Evolutionary conservation across 805 yeast genomes (phyloP).

Genomic region (Hanseniaspora guilliermondii): DNA sequence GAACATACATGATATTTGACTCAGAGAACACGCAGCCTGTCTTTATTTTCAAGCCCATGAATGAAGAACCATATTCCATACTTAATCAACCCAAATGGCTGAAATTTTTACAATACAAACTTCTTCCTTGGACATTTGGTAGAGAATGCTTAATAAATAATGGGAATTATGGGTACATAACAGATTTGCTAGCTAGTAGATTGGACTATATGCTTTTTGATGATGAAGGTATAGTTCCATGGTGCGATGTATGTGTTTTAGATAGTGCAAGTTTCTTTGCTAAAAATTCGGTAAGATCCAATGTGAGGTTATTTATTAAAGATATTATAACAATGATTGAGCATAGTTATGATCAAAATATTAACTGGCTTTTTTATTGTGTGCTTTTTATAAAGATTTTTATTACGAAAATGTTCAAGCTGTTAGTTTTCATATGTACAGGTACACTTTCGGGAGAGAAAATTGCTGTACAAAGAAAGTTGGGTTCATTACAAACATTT

Average conservation of each 20-base stretch:
- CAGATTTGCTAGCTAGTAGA: slow-evolving; percentile 5
- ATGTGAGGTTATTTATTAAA: neutral
- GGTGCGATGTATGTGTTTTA: slow-evolving; percentile 13
- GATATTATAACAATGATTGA: neutral
- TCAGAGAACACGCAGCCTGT: neutral
- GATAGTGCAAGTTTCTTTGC: slow-evolving; percentile 13
- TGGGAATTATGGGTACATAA: slow-evolving; percentile 12
- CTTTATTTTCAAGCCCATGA: slow-evolving; percentile 13
- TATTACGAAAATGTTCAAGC: neutral
- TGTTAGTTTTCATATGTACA: neutral
- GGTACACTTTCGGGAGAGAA: slow-evolving; percentile 3
- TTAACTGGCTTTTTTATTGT: neutral
- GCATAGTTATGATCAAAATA: neutral
- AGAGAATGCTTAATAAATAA: slow-evolving; percentile 5
- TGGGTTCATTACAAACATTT: slow-evolving; percentile 60
- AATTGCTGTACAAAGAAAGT: slow-evolving; percentile 28
- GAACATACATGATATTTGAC: slow-evolving; percentile 9
- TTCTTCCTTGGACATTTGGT: slow-evolving; percentile 11
- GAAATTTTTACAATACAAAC: slow-evolving; percentile 7
- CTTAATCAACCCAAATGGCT: slow-evolving; percentile 12
- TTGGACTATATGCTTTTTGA: slow-evolving; percentile 5
- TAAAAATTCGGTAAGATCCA: slow-evolving; percentile 1
- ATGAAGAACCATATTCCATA: slow-evolving; percentile 10
- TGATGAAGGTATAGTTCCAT: slow-evolving; percentile 1
- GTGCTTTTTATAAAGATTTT: neutral